These are phyloP conservation scores for Populus hybrid DNA, from an alignment of 441 rosid species.

Conservation along the genomic window DNA sequence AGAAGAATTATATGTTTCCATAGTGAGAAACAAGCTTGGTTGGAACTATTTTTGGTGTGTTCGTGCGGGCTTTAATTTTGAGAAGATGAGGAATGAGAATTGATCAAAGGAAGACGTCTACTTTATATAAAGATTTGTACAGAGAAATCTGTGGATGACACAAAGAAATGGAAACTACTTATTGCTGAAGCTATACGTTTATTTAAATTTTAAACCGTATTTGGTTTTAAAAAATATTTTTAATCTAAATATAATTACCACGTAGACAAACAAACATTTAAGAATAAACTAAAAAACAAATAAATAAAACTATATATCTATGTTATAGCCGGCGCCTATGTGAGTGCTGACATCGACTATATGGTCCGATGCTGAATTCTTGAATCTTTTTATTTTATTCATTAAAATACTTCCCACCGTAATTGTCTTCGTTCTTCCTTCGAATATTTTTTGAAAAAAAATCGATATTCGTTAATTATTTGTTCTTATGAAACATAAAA, in stretches of 20 bases:
- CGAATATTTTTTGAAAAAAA: not conserved
- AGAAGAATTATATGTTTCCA: conserved; percentile 29
- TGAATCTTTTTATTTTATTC: conserved; percentile 17
- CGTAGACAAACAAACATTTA: not conserved
- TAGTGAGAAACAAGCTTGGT: not conserved
- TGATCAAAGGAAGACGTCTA: not conserved
- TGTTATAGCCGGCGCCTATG: conserved; percentile 16
- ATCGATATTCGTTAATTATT: not conserved
- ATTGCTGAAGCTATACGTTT: not conserved
- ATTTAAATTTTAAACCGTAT: not conserved
- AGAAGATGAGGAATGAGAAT: not conserved
- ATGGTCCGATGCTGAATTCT: conserved; percentile 11
- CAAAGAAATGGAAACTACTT: conserved; percentile 10
- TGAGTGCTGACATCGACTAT: conserved; percentile 12
- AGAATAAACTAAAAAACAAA: not conserved
- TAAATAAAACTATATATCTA: not conserved
- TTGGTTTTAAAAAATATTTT: not conserved
- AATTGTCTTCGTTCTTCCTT: not conserved
- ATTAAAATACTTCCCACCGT: not conserved
- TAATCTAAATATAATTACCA: not conserved
- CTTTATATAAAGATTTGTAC: not conserved
- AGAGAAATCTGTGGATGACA: not conserved
- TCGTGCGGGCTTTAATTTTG: not conserved
- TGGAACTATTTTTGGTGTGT: not conserved
- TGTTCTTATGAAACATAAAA: not conserved